Evolutionary conservation across 2,329 filamentous ascomycete species (phyloP), one percentile per base, ranked within the genome.

Genomic region (Xylaria sp.): DNA sequence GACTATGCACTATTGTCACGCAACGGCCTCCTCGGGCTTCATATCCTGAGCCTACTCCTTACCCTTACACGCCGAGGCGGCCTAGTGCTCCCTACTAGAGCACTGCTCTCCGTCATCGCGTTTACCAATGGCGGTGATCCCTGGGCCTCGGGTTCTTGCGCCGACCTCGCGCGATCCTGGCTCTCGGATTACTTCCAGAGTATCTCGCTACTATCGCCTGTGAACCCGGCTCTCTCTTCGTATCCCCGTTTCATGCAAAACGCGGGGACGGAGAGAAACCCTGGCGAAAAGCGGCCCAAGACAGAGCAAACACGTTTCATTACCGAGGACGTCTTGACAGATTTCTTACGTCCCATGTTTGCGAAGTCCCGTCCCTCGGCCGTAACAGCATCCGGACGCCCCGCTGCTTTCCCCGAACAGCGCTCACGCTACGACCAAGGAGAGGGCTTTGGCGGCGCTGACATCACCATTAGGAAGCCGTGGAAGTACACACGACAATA

Each of bases 301-400:
- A 23, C 48, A 43, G 63, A 41, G 33, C 37, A 17, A 52, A 43
- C 60, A 54, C 38, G 54, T 38, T 83, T 87, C 66, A 77, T 87
- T 66, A 77, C 82, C 17, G 78, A 81, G n/a, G 76, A 81, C 38
- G 78, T 92, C 58, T 82, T 93, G 3, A 79, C 83, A 63, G 76
- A 78, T 68, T 87, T 87, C 70, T 81, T 93, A 52, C 87, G 87
- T 37, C 88, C 88, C 27, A 77, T 91, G 5, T 93, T 93, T 77
- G 80, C 82, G 27, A 82, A 81, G 60, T 79, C 84, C 15, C 83
- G 80, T 19, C 81, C 85, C 4, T 73, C 74, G 1, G 77, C 78
- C 2, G 76, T 90, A 46, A 89, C 87, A 3, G 75, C 81, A 1
- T 79, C 83, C 4, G 87, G 87, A 21, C 81, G 85, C 31, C 86